Evolutionary conservation across 2,329 filamentous ascomycete genomes (phyloP).

Genomic region (Macrophomina tecta): DNA sequence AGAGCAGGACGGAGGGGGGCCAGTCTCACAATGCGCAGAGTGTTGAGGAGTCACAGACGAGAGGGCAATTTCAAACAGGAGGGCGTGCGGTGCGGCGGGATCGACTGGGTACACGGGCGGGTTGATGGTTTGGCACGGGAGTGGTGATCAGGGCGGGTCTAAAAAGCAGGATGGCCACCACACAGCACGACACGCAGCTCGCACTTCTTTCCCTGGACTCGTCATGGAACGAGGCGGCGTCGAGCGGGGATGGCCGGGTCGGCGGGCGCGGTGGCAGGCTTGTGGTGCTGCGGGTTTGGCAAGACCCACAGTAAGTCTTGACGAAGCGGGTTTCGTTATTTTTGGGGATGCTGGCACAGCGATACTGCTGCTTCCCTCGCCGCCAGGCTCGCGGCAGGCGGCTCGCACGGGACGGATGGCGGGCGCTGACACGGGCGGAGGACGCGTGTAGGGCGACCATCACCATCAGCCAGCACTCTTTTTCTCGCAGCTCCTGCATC

Average conservation of each 20-base stretch:
- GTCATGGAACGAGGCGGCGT: not conserved
- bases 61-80: conserved; percentile 21
- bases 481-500: not conserved
- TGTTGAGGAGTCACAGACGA: conserved; percentile 18
- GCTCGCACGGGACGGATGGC: conserved; percentile 20
- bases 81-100: conserved; percentile 23
- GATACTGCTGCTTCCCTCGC: not conserved
- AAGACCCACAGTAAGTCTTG: conserved; percentile 14
- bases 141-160: conserved; percentile 27
- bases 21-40: conserved; percentile 26
- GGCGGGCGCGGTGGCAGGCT: conserved; percentile 12
- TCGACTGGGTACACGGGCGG: conserved; percentile 19
- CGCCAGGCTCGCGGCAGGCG: not conserved
- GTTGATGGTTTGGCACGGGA: conserved; percentile 9
- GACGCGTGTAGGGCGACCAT: conserved; percentile 25
- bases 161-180: conserved; percentile 18
- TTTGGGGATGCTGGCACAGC: not conserved
- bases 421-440: not conserved
- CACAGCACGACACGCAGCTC: not conserved
- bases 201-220: conserved; percentile 15
- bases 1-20: not conserved
- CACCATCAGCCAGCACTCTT: conserved; percentile 2
- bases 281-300: not conserved
- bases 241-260: conserved; percentile 12
- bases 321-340: conserved; percentile 13